A percentile compares a stretch with the other conserved stretches of the same genome.
These are phyloP conservation scores for Citrullus mucosospermus DNA, from an alignment of 306 rosid species.

Conservation along the genomic window DNA sequence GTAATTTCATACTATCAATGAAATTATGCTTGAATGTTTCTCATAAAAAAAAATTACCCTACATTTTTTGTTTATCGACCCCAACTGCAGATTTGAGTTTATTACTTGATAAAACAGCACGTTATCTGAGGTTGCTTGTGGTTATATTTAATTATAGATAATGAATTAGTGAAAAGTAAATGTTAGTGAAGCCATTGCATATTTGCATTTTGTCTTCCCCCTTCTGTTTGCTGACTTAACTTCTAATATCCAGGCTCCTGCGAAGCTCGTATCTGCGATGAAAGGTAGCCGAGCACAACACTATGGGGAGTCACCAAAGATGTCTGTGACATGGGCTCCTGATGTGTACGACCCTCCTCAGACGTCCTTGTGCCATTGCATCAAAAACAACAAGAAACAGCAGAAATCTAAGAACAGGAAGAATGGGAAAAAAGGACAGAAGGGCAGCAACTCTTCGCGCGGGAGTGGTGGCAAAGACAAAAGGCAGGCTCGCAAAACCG, in stretches of 20 bases:
- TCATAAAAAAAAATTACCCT: not conserved
- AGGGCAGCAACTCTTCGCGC: conserved; percentile 30
- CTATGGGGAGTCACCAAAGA: conserved; percentile 21
- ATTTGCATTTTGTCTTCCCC: not conserved
- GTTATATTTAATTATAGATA: not conserved
- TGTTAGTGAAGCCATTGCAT: not conserved
- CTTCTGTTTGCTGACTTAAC: not conserved
- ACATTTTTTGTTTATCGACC: not conserved
- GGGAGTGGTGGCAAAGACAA: conserved; percentile 45
- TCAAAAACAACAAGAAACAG: conserved; percentile 45
- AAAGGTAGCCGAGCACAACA: conserved; percentile 62
- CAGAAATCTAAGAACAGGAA: conserved; percentile 51
- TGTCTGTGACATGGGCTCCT: conserved; percentile 71
- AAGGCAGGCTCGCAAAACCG: conserved; percentile 35
- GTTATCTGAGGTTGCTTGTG: not conserved
- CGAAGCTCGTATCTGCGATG: conserved; percentile 60
- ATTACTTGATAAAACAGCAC: not conserved
- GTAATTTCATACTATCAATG: too few species aligned
- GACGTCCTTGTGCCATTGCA: conserved; percentile 40
- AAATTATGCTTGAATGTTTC: too few species aligned
- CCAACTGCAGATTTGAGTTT: not conserved
- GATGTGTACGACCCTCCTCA: conserved; percentile 79
- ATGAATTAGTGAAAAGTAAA: not conserved
- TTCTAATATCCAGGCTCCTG: conserved; percentile 33
- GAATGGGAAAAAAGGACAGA: conserved; percentile 60